These are phyloP conservation scores for Aspergillus sclerotialis DNA, from an alignment of 2,329 filamentous ascomycete species.

Conservation along the genomic window DNA sequence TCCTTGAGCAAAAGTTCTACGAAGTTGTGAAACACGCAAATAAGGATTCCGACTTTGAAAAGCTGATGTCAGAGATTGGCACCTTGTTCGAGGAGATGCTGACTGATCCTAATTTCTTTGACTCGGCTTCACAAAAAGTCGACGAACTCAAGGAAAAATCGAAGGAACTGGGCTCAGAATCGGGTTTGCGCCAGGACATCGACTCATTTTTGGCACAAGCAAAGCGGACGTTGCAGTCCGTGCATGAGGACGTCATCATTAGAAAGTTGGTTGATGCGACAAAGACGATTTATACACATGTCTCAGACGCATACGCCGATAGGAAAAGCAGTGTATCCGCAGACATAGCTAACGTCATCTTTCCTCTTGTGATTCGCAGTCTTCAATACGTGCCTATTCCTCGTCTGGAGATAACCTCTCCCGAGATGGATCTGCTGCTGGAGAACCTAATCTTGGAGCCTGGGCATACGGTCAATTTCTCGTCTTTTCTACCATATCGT, in stretches of 20 bases:
- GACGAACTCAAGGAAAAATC: conserved; percentile 52
- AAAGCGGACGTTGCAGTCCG: conserved; percentile 60
- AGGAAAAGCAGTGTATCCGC: conserved; percentile 65
- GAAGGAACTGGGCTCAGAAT: conserved; percentile 54
- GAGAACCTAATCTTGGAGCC: conserved; percentile 90
- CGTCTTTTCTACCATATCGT: conserved; percentile 82
- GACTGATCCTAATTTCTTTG: conserved; percentile 79
- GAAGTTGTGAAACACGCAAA: conserved; percentile 66
- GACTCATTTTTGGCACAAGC: conserved; percentile 64
- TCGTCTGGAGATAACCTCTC: conserved; percentile 77
- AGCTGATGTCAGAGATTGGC: conserved; percentile 65
- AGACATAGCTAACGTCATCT: conserved; percentile 72
- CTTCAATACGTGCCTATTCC: conserved; percentile 88
- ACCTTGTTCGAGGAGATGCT: conserved; percentile 72
- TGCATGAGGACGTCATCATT: conserved; percentile 66
- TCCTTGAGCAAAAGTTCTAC: conserved; percentile 61
- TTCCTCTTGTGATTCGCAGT: conserved; percentile 67
- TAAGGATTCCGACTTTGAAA: conserved; percentile 75
- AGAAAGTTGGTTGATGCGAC: conserved; percentile 61
- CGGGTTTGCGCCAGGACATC: conserved; percentile 64
- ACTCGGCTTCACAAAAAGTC: conserved; percentile 62
- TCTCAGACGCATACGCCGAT: conserved; percentile 59
- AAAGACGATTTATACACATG: conserved; percentile 59
- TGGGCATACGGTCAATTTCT: conserved; percentile 72
- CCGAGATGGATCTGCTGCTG: conserved; percentile 74